Base-by-base conservation (phyloP, 345 rosid species). In the Hibiscus mutabilis region DNA sequence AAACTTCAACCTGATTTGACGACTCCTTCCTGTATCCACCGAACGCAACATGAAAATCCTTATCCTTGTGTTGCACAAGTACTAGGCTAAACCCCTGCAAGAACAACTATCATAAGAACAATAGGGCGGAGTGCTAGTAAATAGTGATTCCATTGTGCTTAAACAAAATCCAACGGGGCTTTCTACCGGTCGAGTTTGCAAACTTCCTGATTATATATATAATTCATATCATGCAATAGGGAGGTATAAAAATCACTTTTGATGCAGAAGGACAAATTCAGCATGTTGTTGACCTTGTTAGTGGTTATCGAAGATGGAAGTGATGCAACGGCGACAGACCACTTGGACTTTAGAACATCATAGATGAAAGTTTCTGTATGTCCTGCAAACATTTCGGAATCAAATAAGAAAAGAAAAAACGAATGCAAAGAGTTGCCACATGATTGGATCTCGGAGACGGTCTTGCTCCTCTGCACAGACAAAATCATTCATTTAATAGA, bases 391-490 rank as follows among this genome's bases (percentile, higher is more conserved):
- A 68, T 57, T 14, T 19, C 27, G 60, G 31, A 27, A 52, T 44
- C 27, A 58, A 27, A 71, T 19, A 72, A 10, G 74, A 16, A 52
- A 52, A 1, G 9, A 10, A 29, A 35, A 66, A 21, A 29, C 3
- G 31, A 62, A 40, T 42, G 66, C 66, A 40, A 42, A 95, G 91
- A 52, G 98, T 82, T 64, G 98, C 94, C 53, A 90, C 92, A 79
- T 95, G 99, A 79, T 89, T 84, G 40, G 91, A 81, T 74, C 99
- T 90, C 27, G 97, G 86, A 71, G 93, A 89, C 33, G 99, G 99
- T 51, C 89, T 84, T 21, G 96, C 77, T 81, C 99, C 99, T 47
- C 99, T 95, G 84, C 61, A 74, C 37, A 44, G 75, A 75, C 19
- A 53, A 63, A 16, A 40, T 1, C 29, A 40, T 53, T 65, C 55